Evolutionary conservation across 2,329 filamentous ascomycete species (phyloP).

Genomic region (Orbilia quercus): DNA sequence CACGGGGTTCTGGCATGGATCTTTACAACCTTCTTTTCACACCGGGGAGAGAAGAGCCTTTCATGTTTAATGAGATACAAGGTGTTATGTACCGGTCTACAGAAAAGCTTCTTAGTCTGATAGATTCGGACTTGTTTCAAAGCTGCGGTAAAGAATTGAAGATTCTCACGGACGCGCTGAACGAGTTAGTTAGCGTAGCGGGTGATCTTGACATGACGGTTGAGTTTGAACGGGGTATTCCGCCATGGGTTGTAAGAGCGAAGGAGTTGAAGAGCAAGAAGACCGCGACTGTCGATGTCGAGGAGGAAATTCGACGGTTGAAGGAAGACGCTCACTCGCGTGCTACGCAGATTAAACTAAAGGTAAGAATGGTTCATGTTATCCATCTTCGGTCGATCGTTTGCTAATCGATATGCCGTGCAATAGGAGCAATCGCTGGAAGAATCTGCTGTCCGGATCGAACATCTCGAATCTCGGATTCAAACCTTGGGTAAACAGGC

Average conservation of each 20-base stretch:
- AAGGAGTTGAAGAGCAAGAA: slow-evolving; percentile 85
- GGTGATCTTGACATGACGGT: slow-evolving; percentile 77
- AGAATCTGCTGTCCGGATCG: slow-evolving; percentile 89
- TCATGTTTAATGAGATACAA: slow-evolving; percentile 75
- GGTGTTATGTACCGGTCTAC: slow-evolving; percentile 71
- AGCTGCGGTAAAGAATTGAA: slow-evolving; percentile 76
- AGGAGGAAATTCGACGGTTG: slow-evolving; percentile 83
- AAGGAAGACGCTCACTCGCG: slow-evolving; percentile 83
- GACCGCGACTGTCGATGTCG: slow-evolving; percentile 80
- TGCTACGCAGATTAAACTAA: slow-evolving; percentile 67
- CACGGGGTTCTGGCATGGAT: slow-evolving; percentile 74
- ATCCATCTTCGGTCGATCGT: background rate
- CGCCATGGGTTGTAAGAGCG: slow-evolving; percentile 86
- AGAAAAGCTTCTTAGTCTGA: slow-evolving; percentile 67
- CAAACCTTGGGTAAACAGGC: slow-evolving; percentile 83
- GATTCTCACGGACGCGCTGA: slow-evolving; percentile 72
- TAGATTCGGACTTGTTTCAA: slow-evolving; percentile 76
- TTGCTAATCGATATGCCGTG: slow-evolving; percentile 70
- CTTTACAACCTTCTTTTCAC: slow-evolving; percentile 73
- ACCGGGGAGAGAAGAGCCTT: slow-evolving; percentile 75
- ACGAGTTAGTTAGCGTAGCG: slow-evolving; percentile 77
- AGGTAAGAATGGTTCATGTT: slow-evolving; percentile 51
- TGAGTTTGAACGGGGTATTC: slow-evolving; percentile 79
- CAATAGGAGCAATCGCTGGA: slow-evolving; percentile 84
- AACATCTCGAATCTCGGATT: slow-evolving; percentile 88